Conservation (phyloP, 2,329 filamentous ascomycete species). For the Neobulgaria alba region DNA sequence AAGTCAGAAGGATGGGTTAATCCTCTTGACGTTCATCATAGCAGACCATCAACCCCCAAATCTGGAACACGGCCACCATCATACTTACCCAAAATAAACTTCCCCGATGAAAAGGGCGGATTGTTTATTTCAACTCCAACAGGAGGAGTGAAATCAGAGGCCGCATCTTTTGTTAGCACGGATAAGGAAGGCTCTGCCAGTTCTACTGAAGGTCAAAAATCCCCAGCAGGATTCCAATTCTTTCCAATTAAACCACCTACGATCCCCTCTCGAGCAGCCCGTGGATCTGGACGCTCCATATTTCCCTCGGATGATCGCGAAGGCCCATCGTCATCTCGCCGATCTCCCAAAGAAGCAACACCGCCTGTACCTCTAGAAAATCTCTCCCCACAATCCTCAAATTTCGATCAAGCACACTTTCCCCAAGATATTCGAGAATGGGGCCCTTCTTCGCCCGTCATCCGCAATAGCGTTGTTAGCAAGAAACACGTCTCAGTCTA, state of each 20-base stretch:
- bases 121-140: conserved; percentile 4
- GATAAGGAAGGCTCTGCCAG: conserved; percentile 1
- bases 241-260: background rate
- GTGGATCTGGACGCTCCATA: conserved; percentile 9
- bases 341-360: conserved; percentile 5
- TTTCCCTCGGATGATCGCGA: conserved; percentile 9
- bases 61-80: conserved; percentile 10
- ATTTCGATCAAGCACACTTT: conserved; percentile 6
- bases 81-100: conserved; percentile 14
- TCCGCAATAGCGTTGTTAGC: conserved; percentile 8
- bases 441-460: conserved; percentile 7
- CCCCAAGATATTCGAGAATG: conserved; percentile 12
- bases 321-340: conserved; percentile 6
- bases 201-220: background rate
- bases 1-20: conserved; percentile 14
- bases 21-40: conserved; percentile 20
- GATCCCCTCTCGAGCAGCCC: conserved; percentile 3
- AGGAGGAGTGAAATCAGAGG: conserved; percentile 11
- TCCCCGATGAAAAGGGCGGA: conserved; percentile 6
- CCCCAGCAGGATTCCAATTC: background rate
- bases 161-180: conserved; percentile 9
- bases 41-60: conserved; percentile 12
- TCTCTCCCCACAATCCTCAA: conserved; percentile 3
- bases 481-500: conserved; percentile 9
- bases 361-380: conserved; percentile 8